Evolutionary conservation across 345 rosid genomes (phyloP), one percentile per base, ranked within the genome.

Genomic region (Moricandia arvensis): DNA sequence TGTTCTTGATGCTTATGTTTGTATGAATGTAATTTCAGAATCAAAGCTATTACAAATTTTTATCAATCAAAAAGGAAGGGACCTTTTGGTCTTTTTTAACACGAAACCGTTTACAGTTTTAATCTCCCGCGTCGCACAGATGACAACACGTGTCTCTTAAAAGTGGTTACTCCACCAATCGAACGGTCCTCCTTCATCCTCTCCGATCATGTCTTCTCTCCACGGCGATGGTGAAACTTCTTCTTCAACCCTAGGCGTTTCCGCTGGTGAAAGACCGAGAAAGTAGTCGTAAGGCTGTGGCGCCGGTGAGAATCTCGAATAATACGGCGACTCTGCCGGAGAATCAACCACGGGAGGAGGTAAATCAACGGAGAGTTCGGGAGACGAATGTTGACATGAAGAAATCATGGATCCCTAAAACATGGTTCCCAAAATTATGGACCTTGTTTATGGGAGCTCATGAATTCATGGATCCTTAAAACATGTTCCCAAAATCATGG

Each of bases 101-200:
- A 57, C 55, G 16, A 68, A 53, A 62, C 35, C 60, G 31, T 51
- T 21, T 16, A 30, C 30, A 7, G 7, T 1, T 18, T 18, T 7
- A 53, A 3, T 26, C 6, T 15, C 8, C 64, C 27, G 53, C 17
- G 6, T 4, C 0, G 10, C 51, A 34, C 8, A 45, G 61, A 63
- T 57, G 4, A 6, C 6, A 43, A 57, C 78, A 78, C 78, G 60
- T 30, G 70, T 49, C 37, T 4, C 16, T 72, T 65, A 72, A 1
- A 72, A 62, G 63, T 41, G 74, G 70, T 54, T 54, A 73, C 31
- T 68, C 60, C 17, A 51, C 66, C 11, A 1, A 68, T 72, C 74
- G 8, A 77, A 70, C 80, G 80, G 75, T 13, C 54, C 80, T 63
- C 80, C 80, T 66, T 72, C 74, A 0, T 67, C 70, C 2, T 7